A percentile compares a stretch with the other conserved stretches of the same genome.
phyloP scores from a whole-genome alignment of 73 alveolate species.

The Breviolum minutum region DNA sequence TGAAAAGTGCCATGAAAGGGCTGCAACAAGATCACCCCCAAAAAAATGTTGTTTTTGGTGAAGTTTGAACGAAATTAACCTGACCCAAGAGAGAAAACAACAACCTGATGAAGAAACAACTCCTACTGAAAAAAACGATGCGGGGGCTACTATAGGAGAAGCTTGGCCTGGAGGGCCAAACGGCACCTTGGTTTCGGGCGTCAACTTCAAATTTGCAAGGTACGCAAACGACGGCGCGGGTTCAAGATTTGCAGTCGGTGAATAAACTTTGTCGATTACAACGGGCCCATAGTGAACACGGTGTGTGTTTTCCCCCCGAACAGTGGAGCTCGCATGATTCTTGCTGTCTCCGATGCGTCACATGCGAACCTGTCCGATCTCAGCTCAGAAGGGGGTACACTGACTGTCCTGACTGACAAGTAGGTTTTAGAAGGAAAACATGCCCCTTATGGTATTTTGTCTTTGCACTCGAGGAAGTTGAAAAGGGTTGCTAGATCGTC shows the following conservation, averaged over 20 bases:
- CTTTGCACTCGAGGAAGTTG: background rate
- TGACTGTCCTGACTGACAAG: background rate
- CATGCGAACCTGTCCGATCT: background rate
- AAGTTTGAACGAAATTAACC: background rate
- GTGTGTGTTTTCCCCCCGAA: background rate
- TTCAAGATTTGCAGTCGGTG: background rate
- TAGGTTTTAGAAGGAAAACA: background rate
- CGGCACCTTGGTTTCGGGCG: background rate
- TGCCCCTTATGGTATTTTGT: background rate
- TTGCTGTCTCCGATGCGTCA: background rate
- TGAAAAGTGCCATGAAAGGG: background rate
- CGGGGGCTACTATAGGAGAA: background rate
- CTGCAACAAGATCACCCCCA: background rate
- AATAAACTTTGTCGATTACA: background rate
- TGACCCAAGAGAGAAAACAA: background rate
- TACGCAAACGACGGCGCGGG: background rate
- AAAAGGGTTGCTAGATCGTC: background rate
- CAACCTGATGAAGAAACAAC: background rate
- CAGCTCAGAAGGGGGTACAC: background rate
- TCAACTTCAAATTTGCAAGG: background rate
- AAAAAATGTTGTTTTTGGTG: background rate
- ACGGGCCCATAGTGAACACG: background rate
- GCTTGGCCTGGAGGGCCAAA: background rate
- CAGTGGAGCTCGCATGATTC: background rate
- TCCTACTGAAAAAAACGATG: background rate